These are phyloP conservation scores for Omphalea diandra DNA, from an alignment of 441 rosid genomes.

Conservation along the genomic window DNA sequence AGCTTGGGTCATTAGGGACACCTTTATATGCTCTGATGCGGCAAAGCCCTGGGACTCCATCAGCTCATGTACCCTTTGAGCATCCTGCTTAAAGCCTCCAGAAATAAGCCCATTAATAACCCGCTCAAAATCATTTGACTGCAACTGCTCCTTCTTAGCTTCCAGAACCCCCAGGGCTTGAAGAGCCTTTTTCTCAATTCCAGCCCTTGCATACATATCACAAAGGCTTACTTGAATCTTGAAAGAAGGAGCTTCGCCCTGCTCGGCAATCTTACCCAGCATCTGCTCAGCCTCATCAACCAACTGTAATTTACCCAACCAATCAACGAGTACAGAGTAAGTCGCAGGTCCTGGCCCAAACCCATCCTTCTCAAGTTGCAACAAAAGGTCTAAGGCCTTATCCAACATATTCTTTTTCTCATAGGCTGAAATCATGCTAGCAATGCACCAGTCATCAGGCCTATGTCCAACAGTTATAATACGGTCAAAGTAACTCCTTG, in stretches of 20 bases:
- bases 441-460: slow-evolving; percentile 69
- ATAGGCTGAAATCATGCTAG: slow-evolving; percentile 69
- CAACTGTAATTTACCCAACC: slow-evolving; percentile 64
- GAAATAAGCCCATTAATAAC: slow-evolving; percentile 49
- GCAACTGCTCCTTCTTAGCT: slow-evolving; percentile 64
- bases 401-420: slow-evolving; percentile 61
- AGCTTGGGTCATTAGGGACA: slow-evolving; percentile 26
- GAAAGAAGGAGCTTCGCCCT: slow-evolving; percentile 68
- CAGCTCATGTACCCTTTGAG: slow-evolving; percentile 42
- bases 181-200: slow-evolving; percentile 76
- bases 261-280: slow-evolving; percentile 60
- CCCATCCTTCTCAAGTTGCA: slow-evolving; percentile 76
- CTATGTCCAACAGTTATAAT: slow-evolving; percentile 52
- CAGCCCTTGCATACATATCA: slow-evolving; percentile 61
- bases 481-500: slow-evolving; percentile 55
- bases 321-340: slow-evolving; percentile 64
- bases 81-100: slow-evolving; percentile 68
- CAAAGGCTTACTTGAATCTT: slow-evolving; percentile 74
- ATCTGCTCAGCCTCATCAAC: slow-evolving; percentile 82
- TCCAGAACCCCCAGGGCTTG: slow-evolving; percentile 72
- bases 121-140: slow-evolving; percentile 53
- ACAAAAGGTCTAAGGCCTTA: slow-evolving; percentile 62
- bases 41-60: slow-evolving; percentile 60
- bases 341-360: slow-evolving; percentile 70
- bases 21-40: slow-evolving; percentile 37